Conservation (phyloP, 345 rosid genomes). For the Eucalyptus dawsonii region DNA sequence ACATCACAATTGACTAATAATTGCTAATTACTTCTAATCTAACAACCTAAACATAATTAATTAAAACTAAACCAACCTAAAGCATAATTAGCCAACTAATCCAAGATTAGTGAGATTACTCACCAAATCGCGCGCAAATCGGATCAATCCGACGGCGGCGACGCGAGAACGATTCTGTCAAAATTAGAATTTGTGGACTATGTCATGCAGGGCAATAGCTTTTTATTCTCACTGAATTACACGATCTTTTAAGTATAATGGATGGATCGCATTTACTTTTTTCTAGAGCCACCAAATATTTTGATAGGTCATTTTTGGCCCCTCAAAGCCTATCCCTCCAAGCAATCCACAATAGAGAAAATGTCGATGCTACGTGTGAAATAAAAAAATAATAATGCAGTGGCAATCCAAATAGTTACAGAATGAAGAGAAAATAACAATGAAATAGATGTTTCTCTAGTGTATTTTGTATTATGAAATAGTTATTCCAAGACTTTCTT, state of each 20-base stretch:
- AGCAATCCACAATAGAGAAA: background rate
- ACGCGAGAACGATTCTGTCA: too few relatives aligned
- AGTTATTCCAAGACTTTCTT: background rate
- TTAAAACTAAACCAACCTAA: too few relatives aligned
- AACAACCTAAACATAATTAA: too few relatives aligned
- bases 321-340: background rate
- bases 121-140: too few relatives aligned
- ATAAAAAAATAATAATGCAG: background rate
- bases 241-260: background rate
- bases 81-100: too few relatives aligned
- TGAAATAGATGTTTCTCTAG: background rate
- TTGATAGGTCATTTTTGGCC: background rate
- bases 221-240: background rate
- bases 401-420: background rate
- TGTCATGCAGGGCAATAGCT: background rate
- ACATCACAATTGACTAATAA: too few relatives aligned
- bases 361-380: background rate
- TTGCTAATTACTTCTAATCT: too few relatives aligned
- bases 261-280: background rate
- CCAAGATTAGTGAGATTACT: too few relatives aligned
- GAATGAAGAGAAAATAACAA: background rate
- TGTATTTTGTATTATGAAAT: background rate
- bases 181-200: background rate
- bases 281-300: background rate
- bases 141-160: too few relatives aligned